Percentiles rank a stretch among this genome's conserved stretches.
Conservation (phyloP, 352 stramenopile genomes). For the Phytophthora melonis region DNA sequence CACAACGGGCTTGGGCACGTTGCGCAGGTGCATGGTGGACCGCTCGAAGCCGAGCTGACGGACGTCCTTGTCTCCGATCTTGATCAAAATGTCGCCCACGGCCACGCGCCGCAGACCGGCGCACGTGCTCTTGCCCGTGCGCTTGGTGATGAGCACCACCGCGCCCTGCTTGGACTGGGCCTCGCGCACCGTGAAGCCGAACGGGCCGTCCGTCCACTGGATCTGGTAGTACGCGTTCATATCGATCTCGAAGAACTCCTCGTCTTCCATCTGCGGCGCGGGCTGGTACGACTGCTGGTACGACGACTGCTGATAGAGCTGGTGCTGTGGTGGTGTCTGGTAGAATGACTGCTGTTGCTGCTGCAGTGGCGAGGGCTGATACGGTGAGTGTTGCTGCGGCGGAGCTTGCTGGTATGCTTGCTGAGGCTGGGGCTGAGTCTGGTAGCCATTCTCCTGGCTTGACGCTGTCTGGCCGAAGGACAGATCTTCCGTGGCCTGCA, state of each 20-base stretch:
- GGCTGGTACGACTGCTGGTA: constrained; percentile 28
- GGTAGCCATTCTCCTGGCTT: constrained; percentile 30
- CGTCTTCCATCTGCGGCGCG: constrained; percentile 38
- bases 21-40: constrained; percentile 75
- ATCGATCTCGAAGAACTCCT: constrained; percentile 74
- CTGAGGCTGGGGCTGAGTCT: constrained; percentile 25
- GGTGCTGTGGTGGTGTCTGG: constrained; percentile 11
- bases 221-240: constrained; percentile 80
- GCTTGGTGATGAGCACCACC: constrained; percentile 84
- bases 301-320: constrained; percentile 27
- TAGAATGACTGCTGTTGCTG: constrained; percentile 17
- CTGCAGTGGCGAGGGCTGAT: constrained; percentile 10
- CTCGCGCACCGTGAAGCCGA: constrained; percentile 85
- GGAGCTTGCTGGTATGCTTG: constrained; percentile 22
- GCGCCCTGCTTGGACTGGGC: constrained; percentile 70
- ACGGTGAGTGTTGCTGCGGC: constrained; percentile 13
- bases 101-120: constrained; percentile 76
- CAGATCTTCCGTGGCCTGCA: constrained; percentile 40
- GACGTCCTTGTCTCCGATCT: constrained; percentile 79
- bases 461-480: constrained; percentile 26
- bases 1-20: constrained; percentile 77
- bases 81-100: constrained; percentile 80
- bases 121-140: constrained; percentile 80
- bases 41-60: constrained; percentile 79
- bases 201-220: constrained; percentile 83